A percentile compares a stretch with the other conserved stretches of the same genome.
Conservation (phyloP, 768 basidiomycete genomes). For the Candolleomyces eurysporus region DNA sequence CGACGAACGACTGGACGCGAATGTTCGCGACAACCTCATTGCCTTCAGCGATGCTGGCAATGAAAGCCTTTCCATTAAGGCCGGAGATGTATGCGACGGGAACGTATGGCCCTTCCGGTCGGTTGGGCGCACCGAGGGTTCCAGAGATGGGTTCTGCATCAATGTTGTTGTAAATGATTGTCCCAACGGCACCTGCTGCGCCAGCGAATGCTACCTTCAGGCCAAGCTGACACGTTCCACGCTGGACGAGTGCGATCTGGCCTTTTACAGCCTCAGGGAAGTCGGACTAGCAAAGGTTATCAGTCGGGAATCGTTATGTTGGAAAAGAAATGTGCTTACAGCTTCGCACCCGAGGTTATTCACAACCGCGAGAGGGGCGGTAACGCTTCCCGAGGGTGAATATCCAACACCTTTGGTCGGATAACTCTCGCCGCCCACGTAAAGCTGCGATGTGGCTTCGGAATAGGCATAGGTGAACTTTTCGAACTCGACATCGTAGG, state of each 20-base stretch:
- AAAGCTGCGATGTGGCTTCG: constrained; percentile 18
- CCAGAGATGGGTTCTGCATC: constrained; percentile 20
- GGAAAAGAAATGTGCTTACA: constrained; percentile 11
- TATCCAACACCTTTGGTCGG: constrained; percentile 17
- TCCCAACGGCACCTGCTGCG: constrained; percentile 23
- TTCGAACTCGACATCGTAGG: constrained; percentile 25
- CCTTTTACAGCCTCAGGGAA: constrained; percentile 23
- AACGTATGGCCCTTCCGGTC: constrained; percentile 24
- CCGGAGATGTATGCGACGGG: constrained; percentile 24
- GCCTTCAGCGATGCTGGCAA: constrained; percentile 19
- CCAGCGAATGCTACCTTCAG: constrained; percentile 25
- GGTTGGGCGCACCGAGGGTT: constrained; percentile 20
- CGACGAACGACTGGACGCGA: constrained; percentile 22
- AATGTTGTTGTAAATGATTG: constrained; percentile 29
- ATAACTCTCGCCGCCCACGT: constrained; percentile 11
- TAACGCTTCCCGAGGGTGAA: constrained; percentile 20
- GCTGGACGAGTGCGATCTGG: constrained; percentile 26
- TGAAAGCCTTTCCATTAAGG: constrained; percentile 20
- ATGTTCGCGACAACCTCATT: constrained; percentile 23
- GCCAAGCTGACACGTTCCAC: constrained; percentile 27
- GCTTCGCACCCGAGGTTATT: constrained; percentile 23
- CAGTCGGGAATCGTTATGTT: not conserved
- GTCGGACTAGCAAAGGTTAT: constrained; percentile 13
- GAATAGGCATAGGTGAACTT: constrained; percentile 26
- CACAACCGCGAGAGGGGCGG: constrained; percentile 22